Evolutionary conservation across 1,284 basidiomycete genomes (phyloP).

Genomic region (Microbotryum silenes-acaulis): DNA sequence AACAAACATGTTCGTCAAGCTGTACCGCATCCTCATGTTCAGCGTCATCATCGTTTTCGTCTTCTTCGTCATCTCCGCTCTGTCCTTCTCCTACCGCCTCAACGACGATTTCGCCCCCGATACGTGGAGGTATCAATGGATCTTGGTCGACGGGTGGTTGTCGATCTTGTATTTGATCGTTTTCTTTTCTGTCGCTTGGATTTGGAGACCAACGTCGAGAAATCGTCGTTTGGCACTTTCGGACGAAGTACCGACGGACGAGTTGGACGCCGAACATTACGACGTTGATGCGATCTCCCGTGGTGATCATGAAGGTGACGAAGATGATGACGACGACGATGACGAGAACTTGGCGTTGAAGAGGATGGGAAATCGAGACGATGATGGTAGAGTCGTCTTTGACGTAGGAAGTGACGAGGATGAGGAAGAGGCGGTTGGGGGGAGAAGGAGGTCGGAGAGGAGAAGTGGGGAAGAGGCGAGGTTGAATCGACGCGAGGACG

Average conservation of each 20-base stretch:
- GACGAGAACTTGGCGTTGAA: constrained; percentile 42
- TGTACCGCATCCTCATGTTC: constrained; percentile 79
- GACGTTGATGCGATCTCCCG: constrained; percentile 46
- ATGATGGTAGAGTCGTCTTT: constrained; percentile 58
- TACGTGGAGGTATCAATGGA: constrained; percentile 92
- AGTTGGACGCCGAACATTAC: constrained; percentile 86
- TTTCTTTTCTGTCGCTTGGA: constrained; percentile 73
- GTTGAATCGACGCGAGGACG: too few relatives aligned
- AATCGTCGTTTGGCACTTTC: constrained; percentile 86
- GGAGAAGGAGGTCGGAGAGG: constrained; percentile 21
- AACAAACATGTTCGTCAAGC: constrained; percentile 45
- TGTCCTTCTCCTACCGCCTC: constrained; percentile 81
- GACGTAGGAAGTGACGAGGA: constrained; percentile 75
- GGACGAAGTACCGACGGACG: constrained; percentile 76
- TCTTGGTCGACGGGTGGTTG: constrained; percentile 92
- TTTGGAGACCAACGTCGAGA: constrained; percentile 88
- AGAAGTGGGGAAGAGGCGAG: constrained; percentile 1
- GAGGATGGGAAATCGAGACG: constrained; percentile 9
- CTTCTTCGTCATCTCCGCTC: constrained; percentile 82
- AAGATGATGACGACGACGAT: constrained; percentile 43
- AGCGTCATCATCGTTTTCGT: constrained; percentile 73
- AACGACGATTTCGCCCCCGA: constrained; percentile 88
- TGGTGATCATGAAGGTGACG: not conserved
- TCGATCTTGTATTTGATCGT: constrained; percentile 61
- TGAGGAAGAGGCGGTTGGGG: constrained; percentile 47